A percentile compares a stretch with the other conserved stretches of the same genome.
Evolutionary conservation across 139 green algal species (phyloP).

Genomic region (Micractinium sp.): DNA sequence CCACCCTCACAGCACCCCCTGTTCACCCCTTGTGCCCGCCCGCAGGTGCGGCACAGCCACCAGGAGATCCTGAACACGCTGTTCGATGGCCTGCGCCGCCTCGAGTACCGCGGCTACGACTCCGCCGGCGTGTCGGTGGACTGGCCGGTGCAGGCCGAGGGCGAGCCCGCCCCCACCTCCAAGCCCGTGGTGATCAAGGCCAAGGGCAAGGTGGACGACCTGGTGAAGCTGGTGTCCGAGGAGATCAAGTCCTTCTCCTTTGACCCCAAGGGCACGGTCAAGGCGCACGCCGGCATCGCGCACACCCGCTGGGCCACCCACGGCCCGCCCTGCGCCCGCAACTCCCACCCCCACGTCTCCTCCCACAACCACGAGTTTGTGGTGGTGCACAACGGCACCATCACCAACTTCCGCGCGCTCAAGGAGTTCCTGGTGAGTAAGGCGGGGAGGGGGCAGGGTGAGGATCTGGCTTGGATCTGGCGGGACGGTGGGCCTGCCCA

Average conservation of each 20-base stretch:
- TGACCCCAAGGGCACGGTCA: constrained; percentile 55
- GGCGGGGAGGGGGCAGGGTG: neutral
- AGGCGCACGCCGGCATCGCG: constrained; percentile 86
- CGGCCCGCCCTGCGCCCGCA: constrained; percentile 81
- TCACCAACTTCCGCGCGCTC: constrained; percentile 97
- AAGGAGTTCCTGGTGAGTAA: constrained; percentile 86
- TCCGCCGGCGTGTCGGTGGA: constrained; percentile 93
- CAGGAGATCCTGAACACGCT: constrained; percentile 86
- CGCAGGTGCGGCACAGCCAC: constrained; percentile 62
- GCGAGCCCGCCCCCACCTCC: constrained; percentile 20
- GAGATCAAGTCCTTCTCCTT: constrained; percentile 48
- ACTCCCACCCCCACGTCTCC: constrained; percentile 92
- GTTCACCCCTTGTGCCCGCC: neutral
- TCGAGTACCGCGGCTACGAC: constrained; percentile 99
- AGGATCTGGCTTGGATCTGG: neutral
- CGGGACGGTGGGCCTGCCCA: no score
- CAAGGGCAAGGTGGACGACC: constrained; percentile 90
- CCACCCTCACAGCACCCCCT: neutral
- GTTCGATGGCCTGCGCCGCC: constrained; percentile 87
- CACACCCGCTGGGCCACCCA: constrained; percentile 99
- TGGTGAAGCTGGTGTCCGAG: constrained; percentile 69
- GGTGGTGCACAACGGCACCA: constrained; percentile 99
- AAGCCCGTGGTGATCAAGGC: constrained; percentile 82
- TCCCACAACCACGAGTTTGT: constrained; percentile 86
- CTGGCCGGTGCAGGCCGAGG: constrained; percentile 28